These are phyloP conservation scores for Cladophialophora yegresii DNA, from an alignment of 2,329 filamentous ascomycete genomes.

Conservation along the genomic window DNA sequence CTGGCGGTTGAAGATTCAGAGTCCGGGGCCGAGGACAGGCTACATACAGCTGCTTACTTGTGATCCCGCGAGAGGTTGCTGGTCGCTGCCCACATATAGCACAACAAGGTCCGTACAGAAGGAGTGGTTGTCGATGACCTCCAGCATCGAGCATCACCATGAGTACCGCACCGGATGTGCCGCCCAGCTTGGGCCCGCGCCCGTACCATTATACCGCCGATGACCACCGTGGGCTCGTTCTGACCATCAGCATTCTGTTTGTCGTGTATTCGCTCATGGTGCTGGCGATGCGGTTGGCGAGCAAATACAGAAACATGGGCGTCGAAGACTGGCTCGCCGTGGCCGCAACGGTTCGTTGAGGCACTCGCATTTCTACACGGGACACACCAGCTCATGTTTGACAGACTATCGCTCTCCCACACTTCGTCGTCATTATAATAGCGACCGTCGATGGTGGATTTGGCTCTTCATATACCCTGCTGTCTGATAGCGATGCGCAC, in stretches of 20 bases:
- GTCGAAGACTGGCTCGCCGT: slow-evolving; percentile 29
- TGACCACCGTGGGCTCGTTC: slow-evolving; percentile 25
- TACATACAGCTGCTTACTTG: background rate
- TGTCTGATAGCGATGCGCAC: slow-evolving; percentile 9
- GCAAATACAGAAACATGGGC: slow-evolving; percentile 24
- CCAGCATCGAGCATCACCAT: slow-evolving; percentile 4
- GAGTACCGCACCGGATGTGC: slow-evolving; percentile 6
- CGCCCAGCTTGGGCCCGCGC: slow-evolving; percentile 18
- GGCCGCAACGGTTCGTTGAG: slow-evolving; percentile 18
- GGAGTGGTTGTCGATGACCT: background rate
- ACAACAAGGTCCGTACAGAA: background rate
- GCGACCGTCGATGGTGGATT: slow-evolving; percentile 22
- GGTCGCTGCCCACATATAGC: background rate
- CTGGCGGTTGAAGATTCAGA: background rate
- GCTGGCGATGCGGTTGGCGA: slow-evolving; percentile 24
- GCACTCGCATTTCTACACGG: background rate
- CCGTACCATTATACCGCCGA: slow-evolving; percentile 17
- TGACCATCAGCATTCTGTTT: slow-evolving; percentile 25
- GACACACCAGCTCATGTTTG: slow-evolving; percentile 4
- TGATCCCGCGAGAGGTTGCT: background rate
- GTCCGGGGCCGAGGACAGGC: background rate
- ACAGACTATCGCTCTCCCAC: slow-evolving; percentile 21
- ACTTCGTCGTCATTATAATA: slow-evolving; percentile 20
- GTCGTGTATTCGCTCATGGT: slow-evolving; percentile 26
- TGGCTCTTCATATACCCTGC: slow-evolving; percentile 20